Evolutionary conservation across 768 basidiomycete genomes (phyloP).

Genomic region (Kwoniella botswanensis): DNA sequence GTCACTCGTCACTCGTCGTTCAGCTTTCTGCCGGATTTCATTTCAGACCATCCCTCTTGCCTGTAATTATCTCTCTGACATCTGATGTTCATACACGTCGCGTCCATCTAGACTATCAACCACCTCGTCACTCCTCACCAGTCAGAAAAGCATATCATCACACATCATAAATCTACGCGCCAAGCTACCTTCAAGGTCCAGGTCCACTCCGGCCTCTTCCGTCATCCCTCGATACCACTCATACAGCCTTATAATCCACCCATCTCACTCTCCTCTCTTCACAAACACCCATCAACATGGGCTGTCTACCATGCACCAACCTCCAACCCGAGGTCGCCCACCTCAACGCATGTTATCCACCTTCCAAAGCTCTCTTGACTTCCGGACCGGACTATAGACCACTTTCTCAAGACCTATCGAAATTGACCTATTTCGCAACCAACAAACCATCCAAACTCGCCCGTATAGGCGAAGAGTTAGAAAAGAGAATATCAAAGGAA

Average conservation of each 20-base stretch:
- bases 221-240: neutral
- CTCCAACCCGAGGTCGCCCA: slow-evolving; percentile 59
- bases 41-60: neutral
- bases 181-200: neutral
- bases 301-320: slow-evolving; percentile 25
- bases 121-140: neutral
- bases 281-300: slow-evolving; percentile 5
- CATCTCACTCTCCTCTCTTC: neutral
- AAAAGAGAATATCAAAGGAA: slow-evolving; percentile 50
- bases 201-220: neutral
- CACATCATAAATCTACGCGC: neutral
- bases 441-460: slow-evolving; percentile 55
- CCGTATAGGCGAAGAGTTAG: slow-evolving; percentile 54
- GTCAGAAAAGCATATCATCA: neutral
- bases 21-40: neutral
- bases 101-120: neutral
- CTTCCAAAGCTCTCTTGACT: slow-evolving; percentile 72
- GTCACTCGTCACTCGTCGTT: neutral
- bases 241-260: neutral
- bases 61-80: neutral
- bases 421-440: slow-evolving; percentile 51
- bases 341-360: slow-evolving; percentile 84
- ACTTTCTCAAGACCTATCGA: slow-evolving; percentile 53
- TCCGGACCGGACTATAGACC: slow-evolving; percentile 66
- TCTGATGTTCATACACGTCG: neutral